A percentile compares a stretch with the other conserved stretches of the same genome.
Conservation (phyloP, 441 rosid genomes). For the Omphalea diandra region DNA sequence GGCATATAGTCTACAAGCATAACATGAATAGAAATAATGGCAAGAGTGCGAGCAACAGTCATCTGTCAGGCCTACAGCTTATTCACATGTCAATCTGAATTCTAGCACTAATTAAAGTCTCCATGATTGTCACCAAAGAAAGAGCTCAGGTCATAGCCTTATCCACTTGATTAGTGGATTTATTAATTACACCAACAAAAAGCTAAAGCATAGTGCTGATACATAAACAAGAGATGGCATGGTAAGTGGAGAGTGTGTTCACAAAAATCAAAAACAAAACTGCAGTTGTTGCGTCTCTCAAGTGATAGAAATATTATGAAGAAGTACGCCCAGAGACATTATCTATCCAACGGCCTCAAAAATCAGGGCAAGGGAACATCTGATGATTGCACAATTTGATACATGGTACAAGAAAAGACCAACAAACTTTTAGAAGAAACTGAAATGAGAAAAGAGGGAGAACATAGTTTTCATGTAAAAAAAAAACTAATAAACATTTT, state of each 20-base stretch:
- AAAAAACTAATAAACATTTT: background rate
- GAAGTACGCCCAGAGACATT: background rate
- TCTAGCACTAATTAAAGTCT: background rate
- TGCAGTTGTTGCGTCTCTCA: background rate
- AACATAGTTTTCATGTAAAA: background rate
- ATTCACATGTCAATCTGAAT: constrained; percentile 8
- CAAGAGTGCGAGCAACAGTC: background rate
- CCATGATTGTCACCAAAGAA: background rate
- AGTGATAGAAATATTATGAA: background rate
- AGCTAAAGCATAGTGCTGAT: background rate
- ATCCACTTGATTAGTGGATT: constrained; percentile 3
- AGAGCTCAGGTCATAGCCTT: constrained; percentile 4
- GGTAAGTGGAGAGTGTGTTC: background rate
- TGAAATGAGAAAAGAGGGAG: background rate
- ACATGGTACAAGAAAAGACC: background rate
- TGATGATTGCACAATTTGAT: background rate
- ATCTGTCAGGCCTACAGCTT: background rate
- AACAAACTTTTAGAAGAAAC: background rate
- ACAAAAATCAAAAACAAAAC: background rate
- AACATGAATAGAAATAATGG: background rate
- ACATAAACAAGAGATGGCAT: background rate
- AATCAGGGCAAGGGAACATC: background rate
- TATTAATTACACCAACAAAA: background rate
- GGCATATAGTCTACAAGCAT: background rate
- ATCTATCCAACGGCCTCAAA: background rate